These are phyloP conservation scores for Boletus reticuloceps DNA, from an alignment of 768 basidiomycete genomes.

Conservation along the genomic window DNA sequence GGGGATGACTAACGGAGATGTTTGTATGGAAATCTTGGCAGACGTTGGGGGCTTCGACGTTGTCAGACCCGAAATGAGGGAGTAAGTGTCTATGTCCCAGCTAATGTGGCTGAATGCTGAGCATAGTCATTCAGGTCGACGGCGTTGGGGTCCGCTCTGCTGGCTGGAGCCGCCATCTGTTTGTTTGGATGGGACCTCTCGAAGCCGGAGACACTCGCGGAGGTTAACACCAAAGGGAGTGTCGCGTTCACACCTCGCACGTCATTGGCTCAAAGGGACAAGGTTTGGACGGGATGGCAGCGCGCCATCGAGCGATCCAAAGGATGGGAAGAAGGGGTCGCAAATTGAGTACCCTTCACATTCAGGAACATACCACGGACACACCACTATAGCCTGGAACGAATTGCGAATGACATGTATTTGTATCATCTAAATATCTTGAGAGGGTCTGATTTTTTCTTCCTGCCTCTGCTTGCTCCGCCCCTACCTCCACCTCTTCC, in stretches of 20 bases:
- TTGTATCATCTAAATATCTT: constrained; percentile 55
- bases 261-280: constrained; percentile 51
- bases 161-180: constrained; percentile 84
- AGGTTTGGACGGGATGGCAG: constrained; percentile 81
- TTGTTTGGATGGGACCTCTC: constrained; percentile 92
- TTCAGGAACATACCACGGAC: not conserved
- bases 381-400: not conserved
- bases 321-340: constrained; percentile 70
- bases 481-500: constrained; percentile 48
- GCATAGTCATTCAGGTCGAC: constrained; percentile 62
- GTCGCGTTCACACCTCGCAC: constrained; percentile 62
- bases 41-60: constrained; percentile 92
- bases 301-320: constrained; percentile 81
- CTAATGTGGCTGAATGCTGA: not conserved
- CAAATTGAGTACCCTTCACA: constrained; percentile 15
- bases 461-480: constrained; percentile 37
- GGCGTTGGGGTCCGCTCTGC: constrained; percentile 90
- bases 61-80: constrained; percentile 92
- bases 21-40: constrained; percentile 83
- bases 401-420: not conserved
- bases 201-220: constrained; percentile 75
- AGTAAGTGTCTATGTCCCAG: constrained; percentile 50
- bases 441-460: constrained; percentile 78
- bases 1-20: constrained; percentile 95
- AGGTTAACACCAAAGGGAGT: constrained; percentile 87